Evolutionary conservation across 768 basidiomycete species (phyloP).

Genomic region (Suillus americanus): DNA sequence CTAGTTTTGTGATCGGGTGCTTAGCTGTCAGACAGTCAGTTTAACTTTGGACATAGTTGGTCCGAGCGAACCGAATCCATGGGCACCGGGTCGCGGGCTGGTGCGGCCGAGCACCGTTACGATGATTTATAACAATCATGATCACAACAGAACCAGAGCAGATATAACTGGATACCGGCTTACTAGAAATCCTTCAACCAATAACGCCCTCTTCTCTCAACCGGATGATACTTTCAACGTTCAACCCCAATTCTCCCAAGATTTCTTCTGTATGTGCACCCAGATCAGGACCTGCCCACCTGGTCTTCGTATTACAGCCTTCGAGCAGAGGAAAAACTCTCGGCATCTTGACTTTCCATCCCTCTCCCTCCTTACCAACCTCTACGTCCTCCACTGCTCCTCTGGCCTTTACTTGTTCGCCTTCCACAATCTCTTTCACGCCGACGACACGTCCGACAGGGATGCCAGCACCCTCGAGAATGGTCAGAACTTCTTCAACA

Average conservation of each 20-base stretch:
- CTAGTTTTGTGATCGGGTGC: too few species aligned
- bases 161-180: background rate
- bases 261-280: constrained; percentile 58
- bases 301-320: constrained; percentile 54
- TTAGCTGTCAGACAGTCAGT: too few species aligned
- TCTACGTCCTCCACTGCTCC: constrained; percentile 60
- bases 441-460: constrained; percentile 64
- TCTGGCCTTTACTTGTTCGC: constrained; percentile 53
- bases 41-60: too few species aligned
- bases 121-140: background rate
- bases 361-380: constrained; percentile 40
- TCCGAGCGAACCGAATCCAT: too few species aligned
- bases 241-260: constrained; percentile 44
- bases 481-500: constrained; percentile 51
- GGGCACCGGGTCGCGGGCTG: too few species aligned
- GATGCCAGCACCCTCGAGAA: constrained; percentile 52
- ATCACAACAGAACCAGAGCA: background rate
- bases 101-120: too few species aligned
- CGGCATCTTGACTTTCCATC: constrained; percentile 70
- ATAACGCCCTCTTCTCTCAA: constrained; percentile 44
- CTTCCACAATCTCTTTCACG: constrained; percentile 62
- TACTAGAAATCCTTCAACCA: constrained; percentile 14
- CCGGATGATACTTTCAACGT: constrained; percentile 34
- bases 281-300: constrained; percentile 71
- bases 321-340: constrained; percentile 63